Conservation (phyloP, 768 basidiomycete species). For the Psilocybe azurescens region DNA sequence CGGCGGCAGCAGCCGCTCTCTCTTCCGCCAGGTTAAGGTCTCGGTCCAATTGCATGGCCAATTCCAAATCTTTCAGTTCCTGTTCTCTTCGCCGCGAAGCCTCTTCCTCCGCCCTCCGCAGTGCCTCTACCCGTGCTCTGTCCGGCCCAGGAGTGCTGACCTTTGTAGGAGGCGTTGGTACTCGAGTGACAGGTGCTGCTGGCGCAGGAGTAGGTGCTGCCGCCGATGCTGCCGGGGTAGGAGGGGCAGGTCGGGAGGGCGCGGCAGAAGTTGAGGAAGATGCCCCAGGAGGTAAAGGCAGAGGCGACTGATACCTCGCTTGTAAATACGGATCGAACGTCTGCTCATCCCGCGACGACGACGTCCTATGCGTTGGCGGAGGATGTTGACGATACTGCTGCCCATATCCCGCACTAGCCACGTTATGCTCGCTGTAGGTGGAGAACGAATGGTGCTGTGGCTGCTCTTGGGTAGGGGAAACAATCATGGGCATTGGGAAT, state of each 20-base stretch:
- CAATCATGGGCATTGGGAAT: constrained; percentile 39
- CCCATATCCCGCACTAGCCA: constrained; percentile 1
- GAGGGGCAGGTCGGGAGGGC: constrained; percentile 11
- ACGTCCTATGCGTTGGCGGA: neutral
- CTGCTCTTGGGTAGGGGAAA: constrained; percentile 17
- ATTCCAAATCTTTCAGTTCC: constrained; percentile 49
- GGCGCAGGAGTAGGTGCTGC: constrained; percentile 9
- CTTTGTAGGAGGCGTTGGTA: constrained; percentile 20
- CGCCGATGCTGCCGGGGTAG: constrained; percentile 18
- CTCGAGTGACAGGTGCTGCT: neutral
- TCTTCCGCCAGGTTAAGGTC: constrained; percentile 49
- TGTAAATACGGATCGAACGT: constrained; percentile 32
- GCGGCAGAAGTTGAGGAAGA: neutral
- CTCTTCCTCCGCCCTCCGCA: constrained; percentile 44
- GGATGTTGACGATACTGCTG: constrained; percentile 7
- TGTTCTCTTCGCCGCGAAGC: constrained; percentile 41
- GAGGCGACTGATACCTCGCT: constrained; percentile 55
- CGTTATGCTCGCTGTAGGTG: constrained; percentile 4
- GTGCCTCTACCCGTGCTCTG: constrained; percentile 34
- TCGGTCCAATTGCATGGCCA: constrained; percentile 57
- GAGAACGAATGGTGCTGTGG: constrained; percentile 5
- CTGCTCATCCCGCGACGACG: constrained; percentile 2
- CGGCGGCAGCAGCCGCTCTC: neutral
- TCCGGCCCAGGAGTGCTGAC: constrained; percentile 31
- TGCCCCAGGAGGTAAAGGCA: constrained; percentile 54